Evolutionary conservation across 768 basidiomycete species (phyloP).

Genomic region (Harrya chromipes): DNA sequence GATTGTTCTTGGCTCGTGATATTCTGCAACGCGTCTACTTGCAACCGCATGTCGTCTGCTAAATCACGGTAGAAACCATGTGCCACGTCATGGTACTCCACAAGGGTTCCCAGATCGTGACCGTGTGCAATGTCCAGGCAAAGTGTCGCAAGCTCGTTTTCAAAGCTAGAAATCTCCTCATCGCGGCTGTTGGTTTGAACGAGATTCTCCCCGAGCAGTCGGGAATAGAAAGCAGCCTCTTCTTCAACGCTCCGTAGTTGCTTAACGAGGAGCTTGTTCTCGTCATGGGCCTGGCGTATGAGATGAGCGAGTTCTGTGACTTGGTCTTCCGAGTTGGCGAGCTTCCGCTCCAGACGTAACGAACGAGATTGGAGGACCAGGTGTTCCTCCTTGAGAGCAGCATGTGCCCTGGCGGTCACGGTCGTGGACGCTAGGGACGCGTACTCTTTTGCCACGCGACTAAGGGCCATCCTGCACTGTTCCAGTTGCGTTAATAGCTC

Average conservation of each 20-base stretch:
- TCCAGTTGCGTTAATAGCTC: constrained; percentile 50
- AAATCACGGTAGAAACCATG: constrained; percentile 38
- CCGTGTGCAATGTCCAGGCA: constrained; percentile 17
- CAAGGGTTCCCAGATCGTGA: constrained; percentile 6
- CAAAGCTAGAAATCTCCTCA: constrained; percentile 10
- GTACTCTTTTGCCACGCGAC: constrained; percentile 52
- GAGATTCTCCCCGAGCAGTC: constrained; percentile 8
- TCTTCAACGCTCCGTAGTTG: constrained; percentile 18
- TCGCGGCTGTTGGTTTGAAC: background rate
- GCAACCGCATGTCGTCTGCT: constrained; percentile 33
- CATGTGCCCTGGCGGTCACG: constrained; percentile 36
- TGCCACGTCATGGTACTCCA: constrained; percentile 20
- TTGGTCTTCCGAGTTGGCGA: constrained; percentile 66
- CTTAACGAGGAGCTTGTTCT: constrained; percentile 42
- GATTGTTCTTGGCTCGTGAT: constrained; percentile 13
- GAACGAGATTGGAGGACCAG: constrained; percentile 39
- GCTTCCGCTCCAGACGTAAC: constrained; percentile 61
- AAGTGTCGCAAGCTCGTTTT: constrained; percentile 15
- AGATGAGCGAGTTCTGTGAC: constrained; percentile 62
- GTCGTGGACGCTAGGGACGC: constrained; percentile 46
- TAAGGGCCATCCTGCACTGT: constrained; percentile 44
- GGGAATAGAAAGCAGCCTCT: constrained; percentile 16
- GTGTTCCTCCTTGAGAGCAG: constrained; percentile 40
- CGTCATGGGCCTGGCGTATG: constrained; percentile 54
- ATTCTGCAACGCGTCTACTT: constrained; percentile 7